Percentiles rank a stretch among this genome's conserved stretches.
Conservation (phyloP, 2,329 filamentous ascomycete genomes). For the Monilinia laxa region DNA sequence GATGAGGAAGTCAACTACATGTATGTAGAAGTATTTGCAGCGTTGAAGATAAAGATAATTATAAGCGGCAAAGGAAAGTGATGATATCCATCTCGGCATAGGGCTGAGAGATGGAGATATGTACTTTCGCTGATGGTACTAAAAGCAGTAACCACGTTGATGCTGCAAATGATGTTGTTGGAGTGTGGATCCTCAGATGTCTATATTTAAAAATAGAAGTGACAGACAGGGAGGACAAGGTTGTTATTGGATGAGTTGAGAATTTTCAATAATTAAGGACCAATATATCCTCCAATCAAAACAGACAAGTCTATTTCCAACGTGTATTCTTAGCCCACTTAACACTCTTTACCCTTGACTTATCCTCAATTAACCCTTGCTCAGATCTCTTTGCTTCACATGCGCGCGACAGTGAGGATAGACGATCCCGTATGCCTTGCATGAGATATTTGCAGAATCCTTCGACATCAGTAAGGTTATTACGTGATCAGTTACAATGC, state of each 20-base stretch:
- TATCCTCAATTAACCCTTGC: slow-evolving; percentile 3
- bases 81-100: neutral
- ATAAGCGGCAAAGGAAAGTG: slow-evolving; percentile 1
- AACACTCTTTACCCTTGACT: neutral
- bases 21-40: slow-evolving; percentile 2
- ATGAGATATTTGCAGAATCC: slow-evolving; percentile 15
- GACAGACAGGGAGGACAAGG: neutral
- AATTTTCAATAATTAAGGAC: slow-evolving; percentile 17
- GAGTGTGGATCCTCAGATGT: slow-evolving; percentile 14
- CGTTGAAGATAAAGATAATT: neutral
- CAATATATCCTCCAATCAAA: slow-evolving; percentile 14
- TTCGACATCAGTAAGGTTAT: neutral
- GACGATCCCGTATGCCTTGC: slow-evolving; percentile 8
- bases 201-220: slow-evolving; percentile 19
- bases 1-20: slow-evolving; percentile 16
- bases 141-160: neutral
- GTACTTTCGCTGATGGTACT: slow-evolving; percentile 1
- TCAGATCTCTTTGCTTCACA: neutral
- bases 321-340: neutral
- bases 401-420: slow-evolving; percentile 14
- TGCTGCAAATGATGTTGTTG: slow-evolving; percentile 4
- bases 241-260: neutral
- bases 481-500: slow-evolving; percentile 7
- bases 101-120: slow-evolving; percentile 6
- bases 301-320: neutral